phyloP scores from a whole-genome alignment of 2,329 filamentous ascomycete species.

The Penicillium sclerotigenum region DNA sequence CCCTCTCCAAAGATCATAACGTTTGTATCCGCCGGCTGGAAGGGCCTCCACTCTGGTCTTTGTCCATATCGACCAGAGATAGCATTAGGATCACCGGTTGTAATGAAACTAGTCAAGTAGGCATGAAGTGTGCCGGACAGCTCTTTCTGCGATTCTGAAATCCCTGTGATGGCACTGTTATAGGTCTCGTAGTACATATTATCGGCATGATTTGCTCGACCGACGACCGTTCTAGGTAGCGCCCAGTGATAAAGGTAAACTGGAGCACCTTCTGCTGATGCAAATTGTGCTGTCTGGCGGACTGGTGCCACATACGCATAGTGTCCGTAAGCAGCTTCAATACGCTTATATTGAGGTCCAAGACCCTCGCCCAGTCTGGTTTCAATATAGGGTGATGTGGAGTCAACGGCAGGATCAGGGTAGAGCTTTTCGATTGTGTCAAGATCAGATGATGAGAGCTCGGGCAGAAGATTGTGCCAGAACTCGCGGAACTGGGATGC shows the following conservation, averaged over 20 bases:
- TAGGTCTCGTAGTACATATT: constrained; percentile 50
- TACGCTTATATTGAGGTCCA: constrained; percentile 53
- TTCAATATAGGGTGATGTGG: constrained; percentile 27
- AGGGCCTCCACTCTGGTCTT: constrained; percentile 40
- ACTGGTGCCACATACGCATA: constrained; percentile 52
- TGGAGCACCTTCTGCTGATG: constrained; percentile 34
- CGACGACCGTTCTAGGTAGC: constrained; percentile 42
- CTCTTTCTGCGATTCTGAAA: constrained; percentile 43
- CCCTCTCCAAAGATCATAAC: constrained; percentile 49
- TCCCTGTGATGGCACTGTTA: constrained; percentile 32
- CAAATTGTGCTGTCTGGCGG: constrained; percentile 45
- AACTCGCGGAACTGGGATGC: constrained; percentile 57
- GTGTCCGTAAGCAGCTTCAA: constrained; percentile 49
- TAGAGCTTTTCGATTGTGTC: constrained; percentile 58
- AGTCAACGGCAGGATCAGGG: constrained; percentile 53
- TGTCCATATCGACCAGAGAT: constrained; percentile 26
- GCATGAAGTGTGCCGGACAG: constrained; percentile 46
- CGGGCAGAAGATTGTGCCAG: constrained; percentile 61
- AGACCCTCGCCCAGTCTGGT: constrained; percentile 29
- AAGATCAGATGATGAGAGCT: constrained; percentile 53
- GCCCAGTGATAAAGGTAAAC: constrained; percentile 57
- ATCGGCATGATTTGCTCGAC: constrained; percentile 50
- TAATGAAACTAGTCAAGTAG: constrained; percentile 51
- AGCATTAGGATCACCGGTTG: constrained; percentile 46
- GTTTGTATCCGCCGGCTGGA: constrained; percentile 26